A percentile compares a stretch with the other conserved stretches of the same genome.
Conservation (phyloP, 371 early-diverging fungal species). For the Rhizopus microsporus region DNA sequence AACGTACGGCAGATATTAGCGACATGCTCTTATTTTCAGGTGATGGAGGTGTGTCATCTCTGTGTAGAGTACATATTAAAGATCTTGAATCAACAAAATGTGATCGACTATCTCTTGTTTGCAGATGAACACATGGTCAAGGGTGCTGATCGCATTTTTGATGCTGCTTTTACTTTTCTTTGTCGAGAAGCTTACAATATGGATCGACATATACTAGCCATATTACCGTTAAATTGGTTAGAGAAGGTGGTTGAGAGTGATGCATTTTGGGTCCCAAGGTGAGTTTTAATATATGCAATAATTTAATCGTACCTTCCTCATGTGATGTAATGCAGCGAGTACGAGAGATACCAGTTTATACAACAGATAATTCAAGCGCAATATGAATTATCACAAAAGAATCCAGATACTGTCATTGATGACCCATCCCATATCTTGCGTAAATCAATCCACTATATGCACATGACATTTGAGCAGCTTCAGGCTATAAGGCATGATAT, state of each 20-base stretch:
- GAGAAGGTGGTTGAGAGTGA: constrained; percentile 61
- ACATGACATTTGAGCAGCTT: constrained; percentile 62
- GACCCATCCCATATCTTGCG: constrained; percentile 25
- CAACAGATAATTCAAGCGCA: constrained; percentile 39
- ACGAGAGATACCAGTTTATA: constrained; percentile 58
- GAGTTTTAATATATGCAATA: constrained; percentile 2
- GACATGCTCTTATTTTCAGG: constrained; percentile 62
- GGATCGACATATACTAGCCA: constrained; percentile 29
- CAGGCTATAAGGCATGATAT: constrained; percentile 41
- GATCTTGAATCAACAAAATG: constrained; percentile 45
- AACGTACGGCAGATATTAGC: constrained; percentile 55
- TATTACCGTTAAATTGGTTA: constrained; percentile 57
- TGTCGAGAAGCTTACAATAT: constrained; percentile 62
- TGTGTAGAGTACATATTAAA: constrained; percentile 57
- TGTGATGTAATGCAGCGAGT: constrained; percentile 37
- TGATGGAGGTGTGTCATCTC: constrained; percentile 52
- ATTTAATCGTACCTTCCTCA: neutral
- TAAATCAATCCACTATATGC: constrained; percentile 51
- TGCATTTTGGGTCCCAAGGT: constrained; percentile 66
- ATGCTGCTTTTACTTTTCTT: constrained; percentile 58
- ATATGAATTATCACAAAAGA: constrained; percentile 6
- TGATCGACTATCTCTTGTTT: constrained; percentile 58
- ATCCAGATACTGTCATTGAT: constrained; percentile 3
- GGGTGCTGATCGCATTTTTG: constrained; percentile 56
- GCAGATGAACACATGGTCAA: constrained; percentile 57